Evolutionary conservation across 2,329 filamentous ascomycete genomes (phyloP).

Genomic region (Xylaria sp.): DNA sequence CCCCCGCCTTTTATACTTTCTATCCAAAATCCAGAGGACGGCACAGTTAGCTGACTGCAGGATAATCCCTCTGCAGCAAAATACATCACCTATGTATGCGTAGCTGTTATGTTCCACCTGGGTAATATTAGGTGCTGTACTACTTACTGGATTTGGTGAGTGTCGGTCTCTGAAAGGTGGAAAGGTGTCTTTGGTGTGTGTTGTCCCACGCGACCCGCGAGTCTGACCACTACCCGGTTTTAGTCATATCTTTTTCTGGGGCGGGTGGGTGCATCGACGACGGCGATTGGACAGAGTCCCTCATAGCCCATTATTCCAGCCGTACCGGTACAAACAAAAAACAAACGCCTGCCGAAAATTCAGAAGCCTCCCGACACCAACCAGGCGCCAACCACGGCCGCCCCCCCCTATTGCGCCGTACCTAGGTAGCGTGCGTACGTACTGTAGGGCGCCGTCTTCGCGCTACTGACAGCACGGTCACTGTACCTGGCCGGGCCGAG

Average conservation of each 20-base stretch:
- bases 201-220: constrained; percentile 31
- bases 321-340: constrained; percentile 12
- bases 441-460: neutral
- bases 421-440: constrained; percentile 9
- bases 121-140: constrained; percentile 1
- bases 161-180: neutral
- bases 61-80: neutral
- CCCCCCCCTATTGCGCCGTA: constrained; percentile 20
- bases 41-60: neutral
- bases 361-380: constrained; percentile 18
- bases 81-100: no score
- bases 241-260: constrained; percentile 27
- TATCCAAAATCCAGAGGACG: neutral
- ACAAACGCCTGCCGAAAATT: constrained; percentile 11
- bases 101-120: neutral
- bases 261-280: constrained; percentile 19
- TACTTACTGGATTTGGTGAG: neutral
- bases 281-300: constrained; percentile 28
- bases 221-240: constrained; percentile 29
- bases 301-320: constrained; percentile 15
- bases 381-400: constrained; percentile 12
- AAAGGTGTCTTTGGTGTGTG: neutral
- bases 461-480: constrained; percentile 1
- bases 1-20: neutral
- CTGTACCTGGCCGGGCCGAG: constrained; percentile 16